Conservation (phyloP, 23 red algal genomes). For the Chondrus crispus region DNA sequence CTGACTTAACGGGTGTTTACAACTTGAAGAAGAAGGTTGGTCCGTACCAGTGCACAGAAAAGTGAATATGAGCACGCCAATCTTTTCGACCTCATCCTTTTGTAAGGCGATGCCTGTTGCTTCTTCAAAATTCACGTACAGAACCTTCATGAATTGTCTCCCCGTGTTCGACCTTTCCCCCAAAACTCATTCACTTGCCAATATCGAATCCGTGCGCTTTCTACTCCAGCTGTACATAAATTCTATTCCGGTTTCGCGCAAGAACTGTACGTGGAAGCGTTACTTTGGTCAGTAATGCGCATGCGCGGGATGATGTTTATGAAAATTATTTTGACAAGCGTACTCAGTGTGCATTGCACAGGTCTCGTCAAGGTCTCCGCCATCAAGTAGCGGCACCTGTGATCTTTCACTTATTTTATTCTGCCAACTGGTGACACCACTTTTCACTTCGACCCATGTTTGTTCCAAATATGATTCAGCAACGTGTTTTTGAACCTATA, state of each 20-base stretch:
- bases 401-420: too few relatives aligned
- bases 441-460: too few relatives aligned
- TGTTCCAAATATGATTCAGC: too few relatives aligned
- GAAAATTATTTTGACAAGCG: neutral
- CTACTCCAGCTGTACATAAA: neutral
- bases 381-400: too few relatives aligned
- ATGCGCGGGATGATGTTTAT: neutral
- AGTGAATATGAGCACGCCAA: neutral
- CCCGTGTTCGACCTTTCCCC: neutral
- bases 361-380: too few relatives aligned
- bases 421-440: too few relatives aligned
- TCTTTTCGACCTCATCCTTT: neutral
- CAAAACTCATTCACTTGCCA: neutral
- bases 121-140: constrained; percentile 6
- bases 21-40: too few relatives aligned
- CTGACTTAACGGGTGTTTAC: too few relatives aligned
- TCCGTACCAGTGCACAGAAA: too few relatives aligned
- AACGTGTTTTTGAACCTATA: too few relatives aligned
- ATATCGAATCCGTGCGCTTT: neutral
- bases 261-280: neutral
- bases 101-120: neutral
- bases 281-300: neutral
- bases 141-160: neutral
- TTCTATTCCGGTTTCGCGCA: neutral
- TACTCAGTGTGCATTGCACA: neutral